These are phyloP conservation scores for Cercospora beticola DNA, from an alignment of 2,329 filamentous ascomycete genomes.

Conservation along the genomic window DNA sequence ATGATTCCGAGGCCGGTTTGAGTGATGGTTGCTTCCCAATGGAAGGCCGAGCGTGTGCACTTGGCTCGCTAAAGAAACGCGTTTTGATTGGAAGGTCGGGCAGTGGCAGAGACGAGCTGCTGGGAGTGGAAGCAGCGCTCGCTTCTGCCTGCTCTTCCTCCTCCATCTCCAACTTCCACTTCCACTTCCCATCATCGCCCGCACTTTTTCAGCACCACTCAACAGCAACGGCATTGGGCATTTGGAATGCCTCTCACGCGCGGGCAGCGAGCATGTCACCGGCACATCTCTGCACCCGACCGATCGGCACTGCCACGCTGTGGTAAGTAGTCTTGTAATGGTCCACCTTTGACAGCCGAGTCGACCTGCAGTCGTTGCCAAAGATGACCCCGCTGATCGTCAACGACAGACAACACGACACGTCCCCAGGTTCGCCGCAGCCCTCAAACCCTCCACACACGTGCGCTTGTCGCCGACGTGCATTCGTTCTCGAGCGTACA, in stretches of 20 bases:
- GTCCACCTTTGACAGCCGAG: neutral
- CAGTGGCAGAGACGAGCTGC: neutral
- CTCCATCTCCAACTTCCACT: neutral
- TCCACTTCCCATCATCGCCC: neutral
- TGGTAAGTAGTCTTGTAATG: neutral
- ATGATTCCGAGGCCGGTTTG: too few species aligned
- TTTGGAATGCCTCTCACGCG: neutral
- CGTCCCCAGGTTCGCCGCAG: neutral
- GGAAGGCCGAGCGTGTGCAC: neutral
- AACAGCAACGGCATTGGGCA: neutral
- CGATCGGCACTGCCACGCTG: neutral
- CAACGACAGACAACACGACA: neutral
- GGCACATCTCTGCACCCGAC: neutral
- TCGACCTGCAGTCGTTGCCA: neutral
- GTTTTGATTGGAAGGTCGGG: neutral
- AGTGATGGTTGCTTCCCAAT: too few species aligned
- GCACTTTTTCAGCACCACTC: neutral
- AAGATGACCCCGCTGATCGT: neutral
- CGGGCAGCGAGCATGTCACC: neutral
- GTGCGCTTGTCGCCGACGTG: neutral
- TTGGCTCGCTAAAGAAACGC: too few species aligned
- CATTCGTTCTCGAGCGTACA: neutral
- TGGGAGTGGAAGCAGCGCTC: neutral
- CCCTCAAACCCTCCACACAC: neutral
- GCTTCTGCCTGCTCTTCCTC: neutral